Conservation (phyloP, 495 filamentous ascomycete species). For the Podospora australis region DNA sequence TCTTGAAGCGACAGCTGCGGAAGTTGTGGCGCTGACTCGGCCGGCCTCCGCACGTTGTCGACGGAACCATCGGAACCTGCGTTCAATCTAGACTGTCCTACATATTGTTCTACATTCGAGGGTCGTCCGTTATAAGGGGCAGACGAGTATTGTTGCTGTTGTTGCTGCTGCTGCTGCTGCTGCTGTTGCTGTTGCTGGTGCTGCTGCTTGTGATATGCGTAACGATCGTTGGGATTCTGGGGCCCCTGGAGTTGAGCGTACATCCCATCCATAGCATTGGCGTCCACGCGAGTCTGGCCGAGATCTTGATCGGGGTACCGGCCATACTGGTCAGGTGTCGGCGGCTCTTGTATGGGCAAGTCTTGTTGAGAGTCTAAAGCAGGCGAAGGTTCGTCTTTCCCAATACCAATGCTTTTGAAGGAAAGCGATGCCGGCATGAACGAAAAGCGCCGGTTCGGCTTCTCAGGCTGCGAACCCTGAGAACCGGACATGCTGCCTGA, state of each 20-base stretch:
- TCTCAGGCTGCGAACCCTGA: slow-evolving; percentile 45
- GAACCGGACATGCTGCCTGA: slow-evolving; percentile 51
- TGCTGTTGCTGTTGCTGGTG: neutral
- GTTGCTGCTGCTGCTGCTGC: slow-evolving; percentile 8
- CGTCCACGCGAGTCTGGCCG: slow-evolving; percentile 26
- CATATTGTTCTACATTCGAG: slow-evolving; percentile 33
- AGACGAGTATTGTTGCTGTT: slow-evolving; percentile 9
- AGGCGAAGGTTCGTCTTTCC: slow-evolving; percentile 38
- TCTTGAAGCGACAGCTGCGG: slow-evolving; percentile 24
- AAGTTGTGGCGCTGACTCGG: slow-evolving; percentile 29
- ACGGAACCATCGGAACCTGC: slow-evolving; percentile 45
- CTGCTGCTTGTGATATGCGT: slow-evolving; percentile 20
- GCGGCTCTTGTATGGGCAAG: slow-evolving; percentile 43
- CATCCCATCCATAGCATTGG: slow-evolving; percentile 33
- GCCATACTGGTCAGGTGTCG: slow-evolving; percentile 31
- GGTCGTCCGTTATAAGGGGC: slow-evolving; percentile 27
- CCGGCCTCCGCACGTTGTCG: slow-evolving; percentile 29
- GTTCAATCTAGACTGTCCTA: slow-evolving; percentile 37
- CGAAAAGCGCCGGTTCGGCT: slow-evolving; percentile 61
- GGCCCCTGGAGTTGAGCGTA: slow-evolving; percentile 35
- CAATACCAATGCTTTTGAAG: slow-evolving; percentile 48
- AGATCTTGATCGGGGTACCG: slow-evolving; percentile 31
- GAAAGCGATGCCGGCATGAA: slow-evolving; percentile 74
- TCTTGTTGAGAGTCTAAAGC: slow-evolving; percentile 38
- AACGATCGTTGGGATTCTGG: slow-evolving; percentile 13